A percentile compares a stretch with the other conserved stretches of the same genome.
Conservation (phyloP, 495 filamentous ascomycete genomes). For the Penicillium pancosmium region DNA sequence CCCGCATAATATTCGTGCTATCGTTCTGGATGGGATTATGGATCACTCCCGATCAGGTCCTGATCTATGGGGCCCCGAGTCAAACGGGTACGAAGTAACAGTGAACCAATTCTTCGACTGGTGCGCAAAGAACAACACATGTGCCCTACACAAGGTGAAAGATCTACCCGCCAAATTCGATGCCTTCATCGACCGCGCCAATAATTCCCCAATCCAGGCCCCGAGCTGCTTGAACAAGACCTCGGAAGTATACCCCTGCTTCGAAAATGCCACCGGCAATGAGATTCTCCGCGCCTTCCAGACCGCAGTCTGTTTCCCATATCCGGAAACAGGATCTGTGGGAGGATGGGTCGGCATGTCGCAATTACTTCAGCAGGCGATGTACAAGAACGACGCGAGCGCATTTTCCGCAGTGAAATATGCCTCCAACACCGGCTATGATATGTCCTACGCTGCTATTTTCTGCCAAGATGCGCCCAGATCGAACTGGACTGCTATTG, state of each 20-base stretch:
- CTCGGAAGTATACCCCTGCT: not conserved
- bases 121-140: conserved; percentile 19
- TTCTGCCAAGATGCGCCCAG: not conserved
- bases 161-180: not conserved
- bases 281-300: conserved; percentile 1
- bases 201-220: not conserved
- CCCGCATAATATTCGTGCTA: conserved; percentile 40
- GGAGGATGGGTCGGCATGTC: not conserved
- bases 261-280: not conserved
- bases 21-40: conserved; percentile 48
- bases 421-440: not conserved
- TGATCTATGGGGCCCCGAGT: not conserved
- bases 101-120: conserved; percentile 43
- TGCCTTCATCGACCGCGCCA: not conserved
- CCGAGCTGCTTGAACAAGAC: not conserved
- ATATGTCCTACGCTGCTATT: conserved; percentile 1
- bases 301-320: not conserved
- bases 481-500: not conserved
- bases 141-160: not conserved
- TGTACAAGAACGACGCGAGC: not conserved
- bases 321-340: not conserved
- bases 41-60: conserved; percentile 32
- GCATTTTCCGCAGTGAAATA: not conserved
- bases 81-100: conserved; percentile 24
- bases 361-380: not conserved